Evolutionary conservation across 495 filamentous ascomycete species (phyloP), one percentile per base, ranked within the genome.

Genomic region (Xylaria scruposa): DNA sequence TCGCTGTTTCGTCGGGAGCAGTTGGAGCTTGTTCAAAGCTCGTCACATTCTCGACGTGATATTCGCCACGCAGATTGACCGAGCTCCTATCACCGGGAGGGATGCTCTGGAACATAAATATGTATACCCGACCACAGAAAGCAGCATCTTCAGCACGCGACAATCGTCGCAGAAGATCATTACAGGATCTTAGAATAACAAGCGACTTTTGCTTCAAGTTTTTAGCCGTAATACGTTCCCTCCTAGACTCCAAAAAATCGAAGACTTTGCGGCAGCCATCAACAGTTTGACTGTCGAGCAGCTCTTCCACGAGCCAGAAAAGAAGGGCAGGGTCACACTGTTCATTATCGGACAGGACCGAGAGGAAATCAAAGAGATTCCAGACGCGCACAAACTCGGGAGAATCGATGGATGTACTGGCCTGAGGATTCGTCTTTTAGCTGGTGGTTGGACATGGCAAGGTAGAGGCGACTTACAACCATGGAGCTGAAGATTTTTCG

Each of bases 61-160:
- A 99, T 81, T 98, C 96, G 74, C 96, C 96, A 36, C 97, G 90
- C 60, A 98, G 87, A 75, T 99, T 99, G 61, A 99, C 95, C 1
- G 95, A 97, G 78, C 96, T 98, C 76, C 93, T 95, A 82, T 99
- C 96, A 33, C 95, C 94, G 0, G 98, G 85, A 13, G 96, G 94
- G 76, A 98, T 98, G 79, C 93, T 97, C 80, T 98, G 96, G 80
- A 97, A 98, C 70, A 98, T 89, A 77, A 97, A 99, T 73, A 99
- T 97, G 78, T 97, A 97, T 26, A 99, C 95, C 56, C 95, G 88
- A 46, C 96, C 96, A 79, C 95, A 98, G 80, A 99, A 99, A 3
- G 97, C 95, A 0, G 97, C 94, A 81, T 99, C 97, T 76, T 98
- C 94, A 4, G 96, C 94, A 59, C 97, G 87, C 3, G 96, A 98